These are phyloP conservation scores for Areca catechu DNA, from an alignment of 176 grass and related monocot species.

Conservation along the genomic window DNA sequence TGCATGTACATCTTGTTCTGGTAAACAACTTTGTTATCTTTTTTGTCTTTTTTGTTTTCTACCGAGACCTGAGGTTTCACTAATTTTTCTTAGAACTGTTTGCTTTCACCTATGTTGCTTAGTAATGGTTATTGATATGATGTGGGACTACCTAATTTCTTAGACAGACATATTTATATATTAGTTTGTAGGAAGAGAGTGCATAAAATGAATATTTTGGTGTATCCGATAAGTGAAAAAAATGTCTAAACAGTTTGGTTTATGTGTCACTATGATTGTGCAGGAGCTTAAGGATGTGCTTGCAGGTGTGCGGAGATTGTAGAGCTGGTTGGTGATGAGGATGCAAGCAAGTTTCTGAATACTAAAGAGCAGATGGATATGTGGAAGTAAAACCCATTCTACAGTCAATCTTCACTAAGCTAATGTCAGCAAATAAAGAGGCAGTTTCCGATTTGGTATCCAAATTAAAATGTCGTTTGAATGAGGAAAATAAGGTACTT, in stretches of 20 bases:
- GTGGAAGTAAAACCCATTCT: slow-evolving; percentile 37
- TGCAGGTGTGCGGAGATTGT: slow-evolving; percentile 53
- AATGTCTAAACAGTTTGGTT: not conserved
- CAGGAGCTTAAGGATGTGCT: slow-evolving; percentile 78
- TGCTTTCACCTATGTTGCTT: too few species aligned
- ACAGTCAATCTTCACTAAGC: slow-evolving; percentile 50
- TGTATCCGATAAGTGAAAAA: too few species aligned
- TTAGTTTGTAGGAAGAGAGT: too few species aligned
- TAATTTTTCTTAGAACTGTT: too few species aligned
- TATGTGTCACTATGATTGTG: slow-evolving; percentile 4
- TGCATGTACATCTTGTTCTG: too few species aligned
- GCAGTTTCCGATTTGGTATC: slow-evolving; percentile 39
- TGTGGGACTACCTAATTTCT: too few species aligned
- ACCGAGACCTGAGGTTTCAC: too few species aligned
- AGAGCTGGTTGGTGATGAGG: slow-evolving; percentile 43
- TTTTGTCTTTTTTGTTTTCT: too few species aligned
- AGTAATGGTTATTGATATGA: too few species aligned
- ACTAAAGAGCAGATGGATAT: slow-evolving; percentile 23
- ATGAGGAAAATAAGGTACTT: slow-evolving; percentile 65
- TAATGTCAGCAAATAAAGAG: slow-evolving; percentile 66
- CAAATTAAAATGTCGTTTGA: slow-evolving; percentile 50
- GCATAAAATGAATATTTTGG: too few species aligned
- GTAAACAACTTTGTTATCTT: too few species aligned
- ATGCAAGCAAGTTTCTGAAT: slow-evolving; percentile 39
- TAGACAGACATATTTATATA: too few species aligned